These are phyloP conservation scores for Ogataea haglerorum DNA, from an alignment of 805 yeast genomes.

Conservation along the genomic window DNA sequence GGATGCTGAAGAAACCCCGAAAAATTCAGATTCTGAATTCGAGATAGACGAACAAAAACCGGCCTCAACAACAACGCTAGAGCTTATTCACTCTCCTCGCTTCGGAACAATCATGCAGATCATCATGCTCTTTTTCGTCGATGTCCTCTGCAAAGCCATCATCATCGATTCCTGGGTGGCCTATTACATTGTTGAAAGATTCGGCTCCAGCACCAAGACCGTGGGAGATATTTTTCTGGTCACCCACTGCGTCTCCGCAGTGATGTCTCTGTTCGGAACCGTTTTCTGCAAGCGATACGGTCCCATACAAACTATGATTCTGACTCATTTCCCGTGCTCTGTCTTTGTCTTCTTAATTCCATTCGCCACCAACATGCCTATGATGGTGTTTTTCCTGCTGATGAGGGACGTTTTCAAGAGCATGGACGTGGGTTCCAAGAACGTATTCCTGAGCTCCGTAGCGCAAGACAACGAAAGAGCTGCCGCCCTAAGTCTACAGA, in stretches of 20 bases:
- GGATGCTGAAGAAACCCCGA: not conserved
- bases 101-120: constrained; percentile 28
- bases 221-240: constrained; percentile 41
- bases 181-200: constrained; percentile 39
- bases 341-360: constrained; percentile 38
- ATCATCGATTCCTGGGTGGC: constrained; percentile 47
- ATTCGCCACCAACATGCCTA: constrained; percentile 32
- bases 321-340: constrained; percentile 43
- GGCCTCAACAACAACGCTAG: not conserved
- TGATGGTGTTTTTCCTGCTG: constrained; percentile 34
- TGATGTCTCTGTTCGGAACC: constrained; percentile 41
- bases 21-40: constrained; percentile 27
- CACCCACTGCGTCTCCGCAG: constrained; percentile 37
- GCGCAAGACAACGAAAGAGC: constrained; percentile 40
- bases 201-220: constrained; percentile 32
- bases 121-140: constrained; percentile 39
- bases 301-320: constrained; percentile 43
- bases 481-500: constrained; percentile 42
- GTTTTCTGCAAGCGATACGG: constrained; percentile 42
- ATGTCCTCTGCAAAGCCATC: constrained; percentile 42
- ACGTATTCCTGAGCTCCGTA: constrained; percentile 42
- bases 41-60: constrained; percentile 15
- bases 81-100: constrained; percentile 14
- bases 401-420: constrained; percentile 40
- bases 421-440: constrained; percentile 49